These are phyloP conservation scores for Suillus paluster DNA, from an alignment of 768 basidiomycete genomes.

Conservation along the genomic window DNA sequence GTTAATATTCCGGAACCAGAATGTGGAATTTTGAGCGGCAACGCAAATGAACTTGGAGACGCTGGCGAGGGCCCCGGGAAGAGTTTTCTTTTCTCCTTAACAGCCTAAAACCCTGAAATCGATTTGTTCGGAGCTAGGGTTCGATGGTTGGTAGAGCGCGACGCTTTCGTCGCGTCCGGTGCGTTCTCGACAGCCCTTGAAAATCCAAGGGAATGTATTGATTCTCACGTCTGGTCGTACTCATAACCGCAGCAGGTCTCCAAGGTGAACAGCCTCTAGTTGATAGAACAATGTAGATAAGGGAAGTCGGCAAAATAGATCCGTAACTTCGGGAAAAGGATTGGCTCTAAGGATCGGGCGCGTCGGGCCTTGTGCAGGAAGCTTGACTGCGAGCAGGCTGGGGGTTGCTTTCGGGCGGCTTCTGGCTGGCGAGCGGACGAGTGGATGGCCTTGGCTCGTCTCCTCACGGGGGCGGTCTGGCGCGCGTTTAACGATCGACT, in stretches of 20 bases:
- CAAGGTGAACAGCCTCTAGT: constrained; percentile 84
- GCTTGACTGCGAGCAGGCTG: constrained; percentile 32
- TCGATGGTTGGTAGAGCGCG: constrained; percentile 73
- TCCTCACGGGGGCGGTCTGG: constrained; percentile 53
- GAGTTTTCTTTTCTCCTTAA: constrained; percentile 83
- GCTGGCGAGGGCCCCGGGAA: constrained; percentile 73
- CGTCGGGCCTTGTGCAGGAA: constrained; percentile 71
- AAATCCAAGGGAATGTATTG: constrained; percentile 76
- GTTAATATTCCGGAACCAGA: constrained; percentile 80
- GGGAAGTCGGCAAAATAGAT: constrained; percentile 83
- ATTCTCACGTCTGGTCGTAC: constrained; percentile 74
- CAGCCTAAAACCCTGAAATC: constrained; percentile 74
- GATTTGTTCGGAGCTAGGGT: constrained; percentile 77
- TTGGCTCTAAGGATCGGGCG: constrained; percentile 82
- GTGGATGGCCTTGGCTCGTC: constrained; percentile 57
- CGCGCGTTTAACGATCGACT: constrained; percentile 62
- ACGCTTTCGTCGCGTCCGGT: constrained; percentile 74
- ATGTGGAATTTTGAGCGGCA: constrained; percentile 70
- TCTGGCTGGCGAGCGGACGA: constrained; percentile 41
- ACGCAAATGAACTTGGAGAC: constrained; percentile 69
- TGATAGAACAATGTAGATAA: constrained; percentile 80
- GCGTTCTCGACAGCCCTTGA: constrained; percentile 78
- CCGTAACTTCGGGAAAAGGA: constrained; percentile 82
- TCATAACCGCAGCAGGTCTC: constrained; percentile 83
- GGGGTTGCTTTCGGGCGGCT: constrained; percentile 70